Evolutionary conservation across 2,329 filamentous ascomycete genomes (phyloP).

Genomic region (Colletotrichum spaethianum): DNA sequence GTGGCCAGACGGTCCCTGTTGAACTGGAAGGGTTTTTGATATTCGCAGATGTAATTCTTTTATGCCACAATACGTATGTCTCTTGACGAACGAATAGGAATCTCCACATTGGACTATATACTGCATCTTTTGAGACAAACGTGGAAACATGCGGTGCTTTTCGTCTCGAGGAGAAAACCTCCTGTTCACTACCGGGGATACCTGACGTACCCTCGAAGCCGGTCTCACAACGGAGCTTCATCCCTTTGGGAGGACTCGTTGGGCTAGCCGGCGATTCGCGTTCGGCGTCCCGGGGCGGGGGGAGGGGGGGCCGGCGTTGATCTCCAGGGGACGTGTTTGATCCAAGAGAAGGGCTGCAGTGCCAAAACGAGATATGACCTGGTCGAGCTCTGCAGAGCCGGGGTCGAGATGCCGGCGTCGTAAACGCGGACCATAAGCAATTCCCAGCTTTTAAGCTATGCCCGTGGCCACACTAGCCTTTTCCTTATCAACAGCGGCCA

Average conservation of each 20-base stretch:
- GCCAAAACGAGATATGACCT: neutral
- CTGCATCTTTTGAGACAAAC: neutral
- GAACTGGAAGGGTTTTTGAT: neutral
- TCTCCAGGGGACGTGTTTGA: neutral
- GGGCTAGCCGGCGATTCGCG: neutral
- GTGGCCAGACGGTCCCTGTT: constrained; percentile 6
- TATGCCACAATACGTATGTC: constrained; percentile 28
- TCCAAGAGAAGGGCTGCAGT: neutral
- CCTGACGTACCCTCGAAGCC: neutral
- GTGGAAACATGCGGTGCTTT: neutral
- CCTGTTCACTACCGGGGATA: too few species aligned
- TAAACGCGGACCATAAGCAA: neutral
- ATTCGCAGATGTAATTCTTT: constrained; percentile 24
- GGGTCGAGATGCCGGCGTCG: neutral
- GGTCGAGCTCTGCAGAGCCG: neutral
- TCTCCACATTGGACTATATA: constrained; percentile 32
- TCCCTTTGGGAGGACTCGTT: neutral
- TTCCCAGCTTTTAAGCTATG: neutral
- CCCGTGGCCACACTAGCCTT: neutral
- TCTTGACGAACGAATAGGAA: constrained; percentile 30
- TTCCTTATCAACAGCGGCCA: neutral
- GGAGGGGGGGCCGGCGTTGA: neutral
- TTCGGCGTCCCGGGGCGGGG: neutral
- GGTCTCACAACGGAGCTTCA: neutral
- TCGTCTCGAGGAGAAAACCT: neutral